Evolutionary conservation across 1,139 yeast species (phyloP).

Genomic region (Yamadazyma atmosphaerica): DNA sequence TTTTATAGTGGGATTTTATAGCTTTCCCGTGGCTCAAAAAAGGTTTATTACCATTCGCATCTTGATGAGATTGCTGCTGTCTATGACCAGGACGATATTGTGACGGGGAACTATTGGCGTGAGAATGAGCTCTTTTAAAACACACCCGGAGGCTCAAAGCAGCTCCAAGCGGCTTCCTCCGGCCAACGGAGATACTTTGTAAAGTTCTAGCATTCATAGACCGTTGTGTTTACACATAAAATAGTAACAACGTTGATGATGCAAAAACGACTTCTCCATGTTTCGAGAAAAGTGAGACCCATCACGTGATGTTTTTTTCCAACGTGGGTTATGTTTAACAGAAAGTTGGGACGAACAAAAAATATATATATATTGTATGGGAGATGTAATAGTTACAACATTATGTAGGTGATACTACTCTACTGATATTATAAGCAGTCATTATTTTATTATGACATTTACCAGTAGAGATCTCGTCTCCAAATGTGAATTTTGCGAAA

Average conservation of each 20-base stretch:
- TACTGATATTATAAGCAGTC: too few relatives aligned
- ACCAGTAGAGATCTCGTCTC: too few relatives aligned
- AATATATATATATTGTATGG: too few relatives aligned
- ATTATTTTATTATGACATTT: too few relatives aligned
- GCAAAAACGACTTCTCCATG: constrained; percentile 3
- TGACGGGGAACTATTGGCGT: background rate
- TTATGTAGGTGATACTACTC: too few relatives aligned
- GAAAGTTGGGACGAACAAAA: background rate
- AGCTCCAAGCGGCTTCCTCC: background rate
- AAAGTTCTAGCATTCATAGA: constrained; percentile 11
- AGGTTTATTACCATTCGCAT: background rate
- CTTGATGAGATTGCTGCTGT: background rate
- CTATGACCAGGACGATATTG: background rate
- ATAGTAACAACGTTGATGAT: constrained; percentile 2
- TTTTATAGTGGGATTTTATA: constrained; percentile 24
- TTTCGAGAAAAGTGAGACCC: constrained; percentile 2
- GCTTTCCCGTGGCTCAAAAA: background rate
- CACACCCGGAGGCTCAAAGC: background rate
- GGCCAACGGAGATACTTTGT: constrained; percentile 5
- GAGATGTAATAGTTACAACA: too few relatives aligned
- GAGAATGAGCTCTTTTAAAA: background rate
- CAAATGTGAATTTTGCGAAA: background rate
- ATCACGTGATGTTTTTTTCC: background rate
- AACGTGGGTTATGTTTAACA: background rate
- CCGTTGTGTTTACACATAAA: background rate